Evolutionary conservation across 164 flowering plant genomes (phyloP), one percentile per base, ranked within the genome.

Genomic region (Brasenia schreberi): DNA sequence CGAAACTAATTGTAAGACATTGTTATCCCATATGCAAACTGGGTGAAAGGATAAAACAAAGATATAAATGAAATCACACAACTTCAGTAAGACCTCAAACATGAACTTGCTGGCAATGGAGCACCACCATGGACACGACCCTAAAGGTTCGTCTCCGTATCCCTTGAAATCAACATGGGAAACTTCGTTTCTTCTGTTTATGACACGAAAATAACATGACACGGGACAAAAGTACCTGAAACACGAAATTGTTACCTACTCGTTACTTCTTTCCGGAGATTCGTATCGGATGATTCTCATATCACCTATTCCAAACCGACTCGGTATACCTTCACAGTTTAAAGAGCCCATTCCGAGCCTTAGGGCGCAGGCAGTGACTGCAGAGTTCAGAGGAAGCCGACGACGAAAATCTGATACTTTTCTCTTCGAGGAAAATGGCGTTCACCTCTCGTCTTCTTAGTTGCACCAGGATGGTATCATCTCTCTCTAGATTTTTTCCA

Each of bases 371-470:
- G 56, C 10, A 14, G 16, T 9, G 16, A 14, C 10, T 2, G 56
- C 5, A 49, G 56, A 6, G 56, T 9, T 1, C 10, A 49, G 56
- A 49, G 56, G 56, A 9, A 9, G 56, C 5, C 10, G 56, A 49
- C 39, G 39, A 33, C 39, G 39, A 33, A 33, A 33, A 33, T 33
- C 39, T 33, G 39, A 33, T 33, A 33, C 39, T 33, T 33, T 33
- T 33, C 39, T 33, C 39, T 33, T 33, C 39, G 56, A 49, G 10
- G 56, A 49, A 49, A 23, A 66, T 63, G 71, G 71, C 62, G 62
- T 27, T 52, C 19, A 17, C 66, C 6, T 68, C 71, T 68, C 66
- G 71, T 23, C 66, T 68, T 49, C 44, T 63, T 33, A 52, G 52
- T 10, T 66, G 66, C 44, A 18, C 62, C 45, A 68, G 18, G 19